Conservation (phyloP, 164 flowering plant species). For the Stephania japonica region DNA sequence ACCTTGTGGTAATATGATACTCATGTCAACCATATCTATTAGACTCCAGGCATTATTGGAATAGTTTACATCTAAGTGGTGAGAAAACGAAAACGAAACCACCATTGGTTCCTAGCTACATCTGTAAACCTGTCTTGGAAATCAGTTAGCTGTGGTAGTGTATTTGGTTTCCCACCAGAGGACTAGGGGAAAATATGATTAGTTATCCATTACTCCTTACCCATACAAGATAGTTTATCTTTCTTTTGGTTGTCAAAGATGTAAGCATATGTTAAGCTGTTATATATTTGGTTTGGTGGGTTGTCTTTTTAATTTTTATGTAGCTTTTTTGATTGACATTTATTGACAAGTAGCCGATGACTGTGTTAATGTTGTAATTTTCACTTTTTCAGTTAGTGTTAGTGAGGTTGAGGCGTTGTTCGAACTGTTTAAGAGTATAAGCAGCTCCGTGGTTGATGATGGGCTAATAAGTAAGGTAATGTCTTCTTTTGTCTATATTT, state of each 20-base stretch:
- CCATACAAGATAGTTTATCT: background rate
- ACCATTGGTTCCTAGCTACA: no score
- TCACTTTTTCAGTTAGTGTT: constrained; percentile 60
- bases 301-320: background rate
- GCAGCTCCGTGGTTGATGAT: constrained; percentile 64
- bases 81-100: no score
- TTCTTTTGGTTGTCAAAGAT: background rate
- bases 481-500: background rate
- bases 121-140: no score
- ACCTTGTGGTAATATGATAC: no score
- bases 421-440: constrained; percentile 64
- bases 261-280: background rate
- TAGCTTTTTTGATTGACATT: background rate
- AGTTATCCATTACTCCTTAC: background rate
- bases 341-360: background rate
- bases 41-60: no score
- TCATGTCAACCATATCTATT: no score
- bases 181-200: background rate
- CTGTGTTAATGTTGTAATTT: constrained; percentile 4
- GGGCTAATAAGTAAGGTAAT: constrained; percentile 64
- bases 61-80: no score
- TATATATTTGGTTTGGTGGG: background rate
- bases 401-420: constrained; percentile 71
- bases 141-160: no score
- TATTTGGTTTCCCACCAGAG: no score